A percentile compares a stretch with the other conserved stretches of the same genome.
phyloP scores from a whole-genome alignment of 106 monocot species.

The Dendrobium chrysotoxum region DNA sequence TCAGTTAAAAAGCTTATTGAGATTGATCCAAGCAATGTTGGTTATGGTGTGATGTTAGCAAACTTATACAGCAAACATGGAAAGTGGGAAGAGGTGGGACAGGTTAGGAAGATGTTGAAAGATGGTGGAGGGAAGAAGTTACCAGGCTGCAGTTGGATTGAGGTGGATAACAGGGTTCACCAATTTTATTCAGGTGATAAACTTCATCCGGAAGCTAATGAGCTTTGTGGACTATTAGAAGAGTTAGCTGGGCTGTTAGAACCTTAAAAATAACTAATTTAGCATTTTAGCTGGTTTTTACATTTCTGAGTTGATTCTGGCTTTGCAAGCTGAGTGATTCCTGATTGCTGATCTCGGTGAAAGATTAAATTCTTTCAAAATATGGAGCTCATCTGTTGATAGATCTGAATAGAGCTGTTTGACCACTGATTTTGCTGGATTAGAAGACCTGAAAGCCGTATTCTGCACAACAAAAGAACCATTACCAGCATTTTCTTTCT shows the following conservation, averaged over 20 bases:
- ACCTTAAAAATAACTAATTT: slow-evolving; percentile 11
- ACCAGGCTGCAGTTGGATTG: slow-evolving; percentile 97
- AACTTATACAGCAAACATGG: slow-evolving; percentile 77
- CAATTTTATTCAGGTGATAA: slow-evolving; percentile 74
- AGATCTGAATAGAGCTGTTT: not conserved
- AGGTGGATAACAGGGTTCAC: slow-evolving; percentile 50
- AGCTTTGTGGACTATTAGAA: slow-evolving; percentile 48
- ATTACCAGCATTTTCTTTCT: not conserved
- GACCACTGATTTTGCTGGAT: not conserved
- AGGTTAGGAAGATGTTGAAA: slow-evolving; percentile 70
- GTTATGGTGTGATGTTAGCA: slow-evolving; percentile 69
- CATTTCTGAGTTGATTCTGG: not conserved
- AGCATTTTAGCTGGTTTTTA: not conserved
- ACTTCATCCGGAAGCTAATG: slow-evolving; percentile 36
- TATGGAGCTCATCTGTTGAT: not conserved
- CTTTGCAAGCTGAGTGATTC: not conserved
- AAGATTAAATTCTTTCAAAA: not conserved
- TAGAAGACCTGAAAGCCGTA: not conserved
- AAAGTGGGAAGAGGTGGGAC: slow-evolving; percentile 77
- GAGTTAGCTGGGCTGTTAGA: slow-evolving; percentile 34
- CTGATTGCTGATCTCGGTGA: not conserved
- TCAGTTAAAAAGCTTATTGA: slow-evolving; percentile 60
- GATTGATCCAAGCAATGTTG: slow-evolving; percentile 52
- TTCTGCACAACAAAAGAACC: not conserved
- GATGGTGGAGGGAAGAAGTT: slow-evolving; percentile 61